phyloP scores from a whole-genome alignment of 176 grass and related monocot species.

The Panicum miliaceum region DNA sequence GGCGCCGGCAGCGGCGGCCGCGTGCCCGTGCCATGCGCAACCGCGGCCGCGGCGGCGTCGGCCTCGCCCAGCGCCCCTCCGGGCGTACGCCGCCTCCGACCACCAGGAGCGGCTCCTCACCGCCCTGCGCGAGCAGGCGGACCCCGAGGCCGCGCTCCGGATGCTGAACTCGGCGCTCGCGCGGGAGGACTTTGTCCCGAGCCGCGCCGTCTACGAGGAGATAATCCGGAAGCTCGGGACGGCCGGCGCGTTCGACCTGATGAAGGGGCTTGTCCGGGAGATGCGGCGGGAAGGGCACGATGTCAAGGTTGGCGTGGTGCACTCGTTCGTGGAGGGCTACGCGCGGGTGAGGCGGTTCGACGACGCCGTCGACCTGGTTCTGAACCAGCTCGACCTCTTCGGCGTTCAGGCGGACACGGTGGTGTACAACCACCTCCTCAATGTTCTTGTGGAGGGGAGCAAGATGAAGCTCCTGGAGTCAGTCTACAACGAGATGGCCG shows the following conservation, averaged over 20 bases:
- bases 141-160: conserved; percentile 60
- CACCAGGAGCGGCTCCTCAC: conserved; percentile 48
- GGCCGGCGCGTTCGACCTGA: conserved; percentile 59
- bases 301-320: conserved; percentile 45
- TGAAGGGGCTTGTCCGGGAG: conserved; percentile 60
- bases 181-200: conserved; percentile 37
- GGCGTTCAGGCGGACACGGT: conserved; percentile 44
- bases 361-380: conserved; percentile 69
- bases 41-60: neutral
- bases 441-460: conserved; percentile 60
- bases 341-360: conserved; percentile 58
- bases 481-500: conserved; percentile 62
- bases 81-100: conserved; percentile 38
- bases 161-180: conserved; percentile 57
- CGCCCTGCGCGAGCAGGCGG: conserved; percentile 64
- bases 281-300: conserved; percentile 61
- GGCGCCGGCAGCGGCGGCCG: conserved; percentile 5
- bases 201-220: conserved; percentile 65
- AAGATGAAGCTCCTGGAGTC: conserved; percentile 78
- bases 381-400: conserved; percentile 61
- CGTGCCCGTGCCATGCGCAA: neutral
- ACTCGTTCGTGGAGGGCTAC: conserved; percentile 63
- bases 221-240: conserved; percentile 67
- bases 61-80: neutral
- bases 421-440: conserved; percentile 72